Conservation (phyloP, 2,329 filamentous ascomycete species). For the Cephalotrichum gorgonifer region DNA sequence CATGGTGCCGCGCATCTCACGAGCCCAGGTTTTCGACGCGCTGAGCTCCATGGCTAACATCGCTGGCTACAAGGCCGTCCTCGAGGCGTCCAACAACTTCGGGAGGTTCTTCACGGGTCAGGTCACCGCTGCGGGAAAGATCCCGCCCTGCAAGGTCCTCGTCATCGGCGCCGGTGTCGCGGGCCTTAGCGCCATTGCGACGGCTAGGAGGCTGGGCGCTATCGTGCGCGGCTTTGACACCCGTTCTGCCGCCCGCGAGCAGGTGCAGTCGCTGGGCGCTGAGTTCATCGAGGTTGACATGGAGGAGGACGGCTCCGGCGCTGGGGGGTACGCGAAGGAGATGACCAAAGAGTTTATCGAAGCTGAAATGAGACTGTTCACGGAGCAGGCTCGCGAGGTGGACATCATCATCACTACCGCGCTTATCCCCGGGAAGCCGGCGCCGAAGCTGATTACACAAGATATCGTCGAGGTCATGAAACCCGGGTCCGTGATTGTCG, state of each 20-base stretch:
- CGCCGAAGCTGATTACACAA: slow-evolving; percentile 76
- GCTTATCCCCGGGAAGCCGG: slow-evolving; percentile 75
- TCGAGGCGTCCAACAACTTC: slow-evolving; percentile 84
- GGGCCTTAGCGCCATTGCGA: slow-evolving; percentile 79
- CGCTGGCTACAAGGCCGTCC: slow-evolving; percentile 82
- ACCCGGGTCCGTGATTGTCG: slow-evolving; percentile 78
- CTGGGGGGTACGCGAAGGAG: slow-evolving; percentile 82
- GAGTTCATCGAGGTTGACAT: slow-evolving; percentile 85
- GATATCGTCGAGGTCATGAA: slow-evolving; percentile 77
- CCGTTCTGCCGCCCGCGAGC: slow-evolving; percentile 75
- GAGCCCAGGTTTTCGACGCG: slow-evolving; percentile 81
- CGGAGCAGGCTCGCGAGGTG: slow-evolving; percentile 76
- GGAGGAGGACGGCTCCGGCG: slow-evolving; percentile 72
- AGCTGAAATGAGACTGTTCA: slow-evolving; percentile 86
- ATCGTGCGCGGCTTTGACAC: slow-evolving; percentile 89
- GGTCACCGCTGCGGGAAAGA: slow-evolving; percentile 81
- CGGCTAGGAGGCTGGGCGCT: slow-evolving; percentile 74
- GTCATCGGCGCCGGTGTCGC: slow-evolving; percentile 88
- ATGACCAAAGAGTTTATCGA: slow-evolving; percentile 93
- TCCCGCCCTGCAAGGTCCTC: slow-evolving; percentile 80
- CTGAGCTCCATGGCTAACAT: slow-evolving; percentile 92
- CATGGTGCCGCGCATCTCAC: slow-evolving; percentile 80
- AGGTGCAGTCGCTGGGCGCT: slow-evolving; percentile 81
- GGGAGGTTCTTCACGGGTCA: slow-evolving; percentile 83
- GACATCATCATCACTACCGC: slow-evolving; percentile 91